Percentiles rank a stretch among this genome's conserved stretches.
Conservation (phyloP, 2,329 filamentous ascomycete species). For the Cercospora janseana region DNA sequence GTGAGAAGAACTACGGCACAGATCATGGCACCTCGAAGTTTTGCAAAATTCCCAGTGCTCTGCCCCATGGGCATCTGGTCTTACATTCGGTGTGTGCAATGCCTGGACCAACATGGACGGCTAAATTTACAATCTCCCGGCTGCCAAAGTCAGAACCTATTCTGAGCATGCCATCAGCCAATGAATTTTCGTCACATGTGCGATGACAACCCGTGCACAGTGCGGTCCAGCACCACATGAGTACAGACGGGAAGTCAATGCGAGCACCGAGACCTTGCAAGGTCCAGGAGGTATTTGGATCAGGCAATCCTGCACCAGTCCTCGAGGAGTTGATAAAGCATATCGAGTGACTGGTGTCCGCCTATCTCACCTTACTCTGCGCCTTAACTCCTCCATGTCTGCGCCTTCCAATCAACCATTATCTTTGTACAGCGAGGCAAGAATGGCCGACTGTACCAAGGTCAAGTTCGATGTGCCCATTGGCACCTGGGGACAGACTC, state of each 20-base stretch:
- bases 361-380: background rate
- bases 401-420: conserved; percentile 9
- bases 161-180: conserved; percentile 10
- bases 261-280: no score
- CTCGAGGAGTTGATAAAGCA: background rate
- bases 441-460: conserved; percentile 13
- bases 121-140: conserved; percentile 12
- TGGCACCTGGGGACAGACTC: conserved; percentile 17
- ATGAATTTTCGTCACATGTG: background rate
- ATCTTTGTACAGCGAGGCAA: conserved; percentile 12
- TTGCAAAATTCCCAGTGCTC: no score
- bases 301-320: background rate
- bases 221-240: background rate
- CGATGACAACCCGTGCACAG: conserved; percentile 3
- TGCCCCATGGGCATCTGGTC: no score
- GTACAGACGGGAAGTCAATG: no score
- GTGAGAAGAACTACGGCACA: no score
- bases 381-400: conserved; percentile 1
- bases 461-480: conserved; percentile 21
- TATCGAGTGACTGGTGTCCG: background rate
- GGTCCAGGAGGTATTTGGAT: background rate
- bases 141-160: conserved; percentile 11
- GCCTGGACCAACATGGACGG: no score
- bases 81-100: background rate
- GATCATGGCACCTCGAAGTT: no score